Base-by-base conservation (phyloP, 352 stramenopile species). In the Globisporangium spinosum region DNA sequence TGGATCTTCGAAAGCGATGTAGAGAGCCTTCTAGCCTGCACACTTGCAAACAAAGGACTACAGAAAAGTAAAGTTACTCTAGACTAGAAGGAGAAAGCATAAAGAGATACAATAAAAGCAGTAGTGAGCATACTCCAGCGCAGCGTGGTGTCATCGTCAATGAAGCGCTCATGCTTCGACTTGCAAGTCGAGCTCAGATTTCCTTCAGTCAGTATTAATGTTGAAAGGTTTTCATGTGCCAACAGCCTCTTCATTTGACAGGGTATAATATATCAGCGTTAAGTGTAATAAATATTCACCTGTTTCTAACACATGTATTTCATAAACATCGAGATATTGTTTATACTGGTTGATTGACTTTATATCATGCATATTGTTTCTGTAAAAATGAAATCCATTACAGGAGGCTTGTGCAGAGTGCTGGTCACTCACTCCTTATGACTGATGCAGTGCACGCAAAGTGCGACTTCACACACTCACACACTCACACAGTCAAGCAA, bases 81-180 rank as follows among this genome's bases (percentile, higher is more conserved):
- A 43, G 35, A 49, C 29, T 34, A 43, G 35, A 61, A 9, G 32
- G 25, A 23, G n/a, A 61, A 61, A 7, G 9, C 32, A 47, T 45
- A 27, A 35, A 64, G 32, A 20, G 20, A 64, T 56, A 45, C 40
- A 56, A 56, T 43, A 64, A 35, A 35, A 54, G 0, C 13, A 38
- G 40, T 17, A 63, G 8, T n/a, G 32, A 22, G 1, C n/a, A 29
- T 23, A 17, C 12, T 27, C 25, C 25, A 34, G 29, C 29, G 38
- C 15, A 22, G 9, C 2, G 2, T 20, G 5, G 15, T 22, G 40
- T 49, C 40, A 0, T 22, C 40, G 12, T 22, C 40, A 17, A 49
- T 49, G 40, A n/a, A 22, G 40, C 3, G 35, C 35, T 20, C 43
- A 51, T 23, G 17, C 17, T 51, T 23, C 2, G 15, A 51, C 32